These are phyloP conservation scores for Bromus sterilis DNA, from an alignment of 176 grass and related monocot genomes.

Conservation along the genomic window DNA sequence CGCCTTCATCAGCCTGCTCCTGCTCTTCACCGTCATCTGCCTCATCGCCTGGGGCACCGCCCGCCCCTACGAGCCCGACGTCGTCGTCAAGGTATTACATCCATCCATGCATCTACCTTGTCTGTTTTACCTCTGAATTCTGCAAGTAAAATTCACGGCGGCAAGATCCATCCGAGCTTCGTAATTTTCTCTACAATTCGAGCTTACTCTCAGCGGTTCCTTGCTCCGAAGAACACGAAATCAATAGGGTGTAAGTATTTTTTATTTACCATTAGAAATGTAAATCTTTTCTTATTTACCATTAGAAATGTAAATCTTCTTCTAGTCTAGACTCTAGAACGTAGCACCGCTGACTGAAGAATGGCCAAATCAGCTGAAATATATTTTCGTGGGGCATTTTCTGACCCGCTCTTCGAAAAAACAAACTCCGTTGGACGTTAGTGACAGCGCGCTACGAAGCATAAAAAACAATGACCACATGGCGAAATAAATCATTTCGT, in stretches of 20 bases:
- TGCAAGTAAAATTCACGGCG: neutral
- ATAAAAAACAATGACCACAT: neutral
- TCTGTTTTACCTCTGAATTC: neutral
- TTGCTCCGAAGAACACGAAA: neutral
- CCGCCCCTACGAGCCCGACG: slow-evolving; percentile 61
- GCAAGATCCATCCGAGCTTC: neutral
- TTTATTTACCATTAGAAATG: neutral
- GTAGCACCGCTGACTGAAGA: neutral
- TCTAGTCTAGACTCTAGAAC: neutral
- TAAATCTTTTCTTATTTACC: neutral
- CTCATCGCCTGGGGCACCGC: slow-evolving; percentile 94
- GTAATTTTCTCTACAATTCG: neutral
- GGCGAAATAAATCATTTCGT: neutral
- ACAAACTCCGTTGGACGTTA: neutral
- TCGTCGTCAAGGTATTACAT: slow-evolving; percentile 65
- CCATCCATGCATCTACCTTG: neutral
- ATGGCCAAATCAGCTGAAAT: neutral
- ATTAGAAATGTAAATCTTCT: neutral
- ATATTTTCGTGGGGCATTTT: neutral
- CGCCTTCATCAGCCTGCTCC: slow-evolving; percentile 49
- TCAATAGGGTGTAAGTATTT: neutral
- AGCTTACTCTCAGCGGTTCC: neutral
- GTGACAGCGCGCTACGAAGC: neutral
- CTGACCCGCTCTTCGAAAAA: neutral
- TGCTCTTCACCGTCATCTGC: slow-evolving; percentile 75